A percentile compares a stretch with the other conserved stretches of the same genome.
These are phyloP conservation scores for Alternaria postmessia DNA, from an alignment of 2,329 filamentous ascomycete species.

Conservation along the genomic window DNA sequence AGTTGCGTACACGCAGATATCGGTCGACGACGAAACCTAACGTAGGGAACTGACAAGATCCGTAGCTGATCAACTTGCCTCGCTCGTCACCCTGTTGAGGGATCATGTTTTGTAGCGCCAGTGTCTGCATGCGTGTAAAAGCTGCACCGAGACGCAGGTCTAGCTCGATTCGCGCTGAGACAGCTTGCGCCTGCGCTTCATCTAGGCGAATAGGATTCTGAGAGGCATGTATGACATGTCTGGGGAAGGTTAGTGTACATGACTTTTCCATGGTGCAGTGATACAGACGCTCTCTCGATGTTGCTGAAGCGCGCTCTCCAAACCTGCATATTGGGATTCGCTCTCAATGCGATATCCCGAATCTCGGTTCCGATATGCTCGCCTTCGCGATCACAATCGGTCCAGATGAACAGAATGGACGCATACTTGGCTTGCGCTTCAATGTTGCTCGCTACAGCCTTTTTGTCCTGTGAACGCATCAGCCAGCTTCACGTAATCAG, in stretches of 20 bases:
- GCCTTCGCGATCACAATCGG: conserved; percentile 96
- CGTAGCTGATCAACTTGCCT: conserved; percentile 77
- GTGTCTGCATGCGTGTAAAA: conserved; percentile 88
- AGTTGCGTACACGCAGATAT: conserved; percentile 92
- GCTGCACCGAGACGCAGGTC: conserved; percentile 90
- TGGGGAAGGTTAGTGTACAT: conserved; percentile 47
- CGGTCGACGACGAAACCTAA: conserved; percentile 96
- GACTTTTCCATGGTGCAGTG: not conserved
- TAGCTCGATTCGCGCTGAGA: conserved; percentile 87
- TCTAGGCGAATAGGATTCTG: conserved; percentile 79
- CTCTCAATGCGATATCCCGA: conserved; percentile 76
- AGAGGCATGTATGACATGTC: conserved; percentile 87
- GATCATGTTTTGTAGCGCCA: conserved; percentile 76
- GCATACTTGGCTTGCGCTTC: conserved; percentile 75
- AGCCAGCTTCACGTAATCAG: conserved; percentile 13
- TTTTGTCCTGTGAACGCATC: conserved; percentile 69
- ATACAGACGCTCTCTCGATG: conserved; percentile 83
- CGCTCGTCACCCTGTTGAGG: conserved; percentile 67
- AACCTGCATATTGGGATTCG: conserved; percentile 77
- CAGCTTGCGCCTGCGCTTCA: conserved; percentile 84
- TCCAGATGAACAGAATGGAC: conserved; percentile 92
- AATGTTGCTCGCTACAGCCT: conserved; percentile 84
- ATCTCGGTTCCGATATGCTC: conserved; percentile 97
- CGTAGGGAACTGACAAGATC: conserved; percentile 97
- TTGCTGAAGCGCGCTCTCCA: conserved; percentile 94